These are phyloP conservation scores for Amanita polypyramis DNA, from an alignment of 768 basidiomycete genomes.

Conservation along the genomic window DNA sequence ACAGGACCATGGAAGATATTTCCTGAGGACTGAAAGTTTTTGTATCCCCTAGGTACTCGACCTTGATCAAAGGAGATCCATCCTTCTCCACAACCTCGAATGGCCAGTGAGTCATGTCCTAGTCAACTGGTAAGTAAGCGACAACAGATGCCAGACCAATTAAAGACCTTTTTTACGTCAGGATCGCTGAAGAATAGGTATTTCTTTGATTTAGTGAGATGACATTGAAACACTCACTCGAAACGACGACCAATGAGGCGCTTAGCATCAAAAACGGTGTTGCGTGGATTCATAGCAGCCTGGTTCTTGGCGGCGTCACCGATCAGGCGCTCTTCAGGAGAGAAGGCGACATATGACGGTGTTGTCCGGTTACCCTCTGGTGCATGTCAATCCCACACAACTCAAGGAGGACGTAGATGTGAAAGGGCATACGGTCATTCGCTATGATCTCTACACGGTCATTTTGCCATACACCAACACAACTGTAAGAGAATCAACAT, in stretches of 20 bases:
- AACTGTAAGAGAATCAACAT: conserved; percentile 36
- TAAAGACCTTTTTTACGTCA: conserved; percentile 77
- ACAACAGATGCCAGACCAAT: conserved; percentile 8
- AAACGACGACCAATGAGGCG: conserved; percentile 96
- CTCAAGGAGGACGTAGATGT: neutral
- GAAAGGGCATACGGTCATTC: conserved; percentile 72
- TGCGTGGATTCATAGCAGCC: conserved; percentile 98
- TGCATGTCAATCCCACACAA: conserved; percentile 10
- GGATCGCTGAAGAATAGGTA: conserved; percentile 49
- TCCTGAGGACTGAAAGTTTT: conserved; percentile 98
- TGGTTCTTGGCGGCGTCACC: conserved; percentile 99
- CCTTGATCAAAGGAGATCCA: conserved; percentile 94
- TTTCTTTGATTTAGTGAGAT: neutral
- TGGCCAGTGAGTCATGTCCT: conserved; percentile 97
- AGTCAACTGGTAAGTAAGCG: conserved; percentile 9
- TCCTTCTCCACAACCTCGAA: conserved; percentile 96
- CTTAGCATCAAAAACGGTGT: conserved; percentile 99
- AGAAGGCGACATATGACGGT: conserved; percentile 99
- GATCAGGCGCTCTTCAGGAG: conserved; percentile 90
- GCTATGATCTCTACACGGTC: conserved; percentile 99
- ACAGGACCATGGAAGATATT: conserved; percentile 99
- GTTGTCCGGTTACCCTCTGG: conserved; percentile 97
- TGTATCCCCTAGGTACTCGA: conserved; percentile 88
- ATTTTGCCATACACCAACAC: conserved; percentile 99
- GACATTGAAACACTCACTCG: conserved; percentile 44